Evolutionary conservation across 2,329 filamentous ascomycete genomes (phyloP), one percentile per base, ranked within the genome.

Genomic region (Nemania bipapillata): DNA sequence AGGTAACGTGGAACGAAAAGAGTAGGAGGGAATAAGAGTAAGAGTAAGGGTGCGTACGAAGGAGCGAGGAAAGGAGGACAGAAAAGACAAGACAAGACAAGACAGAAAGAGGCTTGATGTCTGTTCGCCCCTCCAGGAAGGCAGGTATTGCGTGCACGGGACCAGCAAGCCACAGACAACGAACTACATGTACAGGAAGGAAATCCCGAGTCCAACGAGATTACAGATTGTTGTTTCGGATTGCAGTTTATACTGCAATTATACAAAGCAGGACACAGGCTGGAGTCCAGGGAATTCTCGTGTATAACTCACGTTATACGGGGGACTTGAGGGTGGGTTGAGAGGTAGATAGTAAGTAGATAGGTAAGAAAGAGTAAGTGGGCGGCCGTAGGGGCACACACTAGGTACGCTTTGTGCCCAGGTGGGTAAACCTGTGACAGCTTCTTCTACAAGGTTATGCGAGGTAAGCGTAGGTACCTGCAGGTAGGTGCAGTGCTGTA

Each of bases 91-190:
- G n/a, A n/a, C n/a, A 32, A 32, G 9, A 56, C 22, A 22, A 12
- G 8, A 56, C 32, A 28, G 53, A 56, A 40, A 37, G 53, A 56
- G 53, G 53, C 53, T 26, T 40, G 53, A 56, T 40, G 20, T 32
- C 24, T 22, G 9, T 56, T 40, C 32, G 53, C 53, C 53, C 53
- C 53, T 56, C 53, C 26, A 32, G 24, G 22, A 30, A 63, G 50
- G 28, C 9, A 35, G 50, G 12, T 47, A 49, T 22, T 58, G 57
- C 53, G 63, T 61, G 65, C 68, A 70, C 68, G 68, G 65, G 57
- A 58, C 58, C 53, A 59, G 35, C 58, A 66, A 63, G 65, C 58
- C 68, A 70, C 65, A 59, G 47, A 32, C 63, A 49, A 66, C 60
- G 28, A 55, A 65, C 55, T 49, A 49, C 42, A 32, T 28, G 20